Base-by-base conservation (phyloP, 768 basidiomycete genomes). In the Russula foetens region DNA sequence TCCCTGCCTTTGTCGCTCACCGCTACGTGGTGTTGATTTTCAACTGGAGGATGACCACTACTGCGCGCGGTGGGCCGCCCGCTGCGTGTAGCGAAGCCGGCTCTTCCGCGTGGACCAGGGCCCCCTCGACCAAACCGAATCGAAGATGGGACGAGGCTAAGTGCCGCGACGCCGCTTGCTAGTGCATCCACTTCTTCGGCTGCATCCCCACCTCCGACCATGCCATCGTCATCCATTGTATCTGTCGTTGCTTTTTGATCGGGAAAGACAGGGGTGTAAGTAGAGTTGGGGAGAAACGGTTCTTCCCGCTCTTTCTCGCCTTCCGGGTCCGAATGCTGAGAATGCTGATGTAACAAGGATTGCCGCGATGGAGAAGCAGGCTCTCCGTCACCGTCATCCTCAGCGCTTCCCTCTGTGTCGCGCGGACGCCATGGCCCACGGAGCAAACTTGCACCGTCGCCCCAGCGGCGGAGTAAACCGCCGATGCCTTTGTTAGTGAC, bases 401-500 rank as follows among this genome's bases (percentile, higher is more conserved):
- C 69, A 5, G 68, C 63, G 35, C 60, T 62, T 55, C 58, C 62
- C 17, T 64, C 63, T 1, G 50, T 57, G 26, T 75, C 75, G 33
- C 82, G 74, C 5, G 75, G 67, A 52, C 82, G 88, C 90, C 90
- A 93, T 58, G 81, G 75, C 12, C 81, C 81, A 41, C 91, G 79
- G 55, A 92, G 76, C 74, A 93, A 77, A 66, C 88, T 91, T 5
- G 82, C 91, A 7, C 90, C 91, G 60, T 89, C 88, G 11, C 91
- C 91, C 88, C 90, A 92, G 67, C 76, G 81, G 70, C 83, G 81
- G 57, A 92, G 71, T 19, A 93, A 74, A 4, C 86, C 89, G 14
- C 90, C 91, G 14, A 93, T 83, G 23, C 93, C 93, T 69, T 90
- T 92, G 73, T 94, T 94, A 17, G 90, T 93, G 21, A 96, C 86